Evolutionary conservation across 441 rosid genomes (phyloP).

Genomic region (Croton laevigatus): DNA sequence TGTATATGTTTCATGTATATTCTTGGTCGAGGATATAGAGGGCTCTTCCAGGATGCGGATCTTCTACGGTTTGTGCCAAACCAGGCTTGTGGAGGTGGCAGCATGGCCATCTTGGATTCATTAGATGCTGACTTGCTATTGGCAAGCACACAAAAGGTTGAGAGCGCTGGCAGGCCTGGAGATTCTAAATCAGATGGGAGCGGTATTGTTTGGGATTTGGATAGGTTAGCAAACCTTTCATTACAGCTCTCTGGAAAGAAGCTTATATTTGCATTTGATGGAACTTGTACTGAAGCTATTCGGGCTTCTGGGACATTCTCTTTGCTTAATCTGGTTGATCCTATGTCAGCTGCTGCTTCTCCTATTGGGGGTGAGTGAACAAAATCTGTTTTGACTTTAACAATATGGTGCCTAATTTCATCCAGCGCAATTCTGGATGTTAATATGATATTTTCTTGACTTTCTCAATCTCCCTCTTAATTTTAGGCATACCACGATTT

Average conservation of each 20-base stretch:
- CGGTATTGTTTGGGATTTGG: conserved; percentile 99
- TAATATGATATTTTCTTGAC: conserved; percentile 6
- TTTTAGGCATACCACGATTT: conserved; percentile 92
- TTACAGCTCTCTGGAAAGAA: conserved; percentile 96
- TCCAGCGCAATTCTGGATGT: conserved; percentile 1
- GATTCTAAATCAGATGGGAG: conserved; percentile 95
- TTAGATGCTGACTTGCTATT: conserved; percentile 78
- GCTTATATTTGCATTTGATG: conserved; percentile 99
- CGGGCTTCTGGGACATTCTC: conserved; percentile 82
- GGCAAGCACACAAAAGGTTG: conserved; percentile 66
- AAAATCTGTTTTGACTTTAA: conserved; percentile 6
- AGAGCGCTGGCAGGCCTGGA: conserved; percentile 66
- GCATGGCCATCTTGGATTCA: conserved; percentile 98
- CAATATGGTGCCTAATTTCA: conserved; percentile 4
- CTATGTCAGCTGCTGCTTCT: conserved; percentile 99
- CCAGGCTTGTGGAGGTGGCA: conserved; percentile 99
- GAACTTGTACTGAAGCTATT: conserved; percentile 80
- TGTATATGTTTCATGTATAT: conserved; percentile 98
- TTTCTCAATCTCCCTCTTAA: not conserved
- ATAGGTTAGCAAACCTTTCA: conserved; percentile 81
- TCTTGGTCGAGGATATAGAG: conserved; percentile 99
- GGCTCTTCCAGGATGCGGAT: conserved; percentile 95
- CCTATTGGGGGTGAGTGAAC: conserved; percentile 86
- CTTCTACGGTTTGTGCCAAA: conserved; percentile 96
- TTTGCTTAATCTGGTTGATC: conserved; percentile 98